Base-by-base conservation (phyloP, 306 rosid species). In the Crotalaria pallida region DNA sequence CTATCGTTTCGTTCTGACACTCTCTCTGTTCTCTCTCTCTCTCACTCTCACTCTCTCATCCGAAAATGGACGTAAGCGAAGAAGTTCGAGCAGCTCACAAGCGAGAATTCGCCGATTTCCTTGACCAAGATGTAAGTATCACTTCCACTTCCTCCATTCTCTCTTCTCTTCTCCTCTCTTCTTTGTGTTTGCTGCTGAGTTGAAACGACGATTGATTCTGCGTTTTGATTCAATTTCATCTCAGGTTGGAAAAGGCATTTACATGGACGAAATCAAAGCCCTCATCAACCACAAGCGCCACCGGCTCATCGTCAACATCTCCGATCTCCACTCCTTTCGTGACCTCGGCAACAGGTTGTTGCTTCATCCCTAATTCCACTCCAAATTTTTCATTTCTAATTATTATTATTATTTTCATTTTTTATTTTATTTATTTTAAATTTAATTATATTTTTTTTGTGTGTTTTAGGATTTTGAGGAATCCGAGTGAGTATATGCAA, bases 61-160 rank as follows among this genome's bases (percentile, higher is more conserved):
- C 33, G 12, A 68, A 62, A 77, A 94, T 95, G 99, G 99, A 95
- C 63, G 24, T 87, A 72, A 86, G 87, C 83, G 99, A 95, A 48
- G 99, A 91, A 77, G 84, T 86, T 23, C 80, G 97, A 80, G 96
- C 96, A 9, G 91, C 92, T 71, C 92, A 95, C 92, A 86, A 87
- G 85, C 96, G 99, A 53, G 99, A 91, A 56, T 86, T 95, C 67
- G 70, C 87, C 56, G 84, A 85, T 50, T 95, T 95, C 84, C 75
- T 95, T 34, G 99, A 95, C 45, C 95, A 91, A 72, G 92, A 88
- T 67, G 99, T 94, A 74, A 12, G 82, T n/a, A n/a, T n/a, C n/a
- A n/a, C n/a, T n/a, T n/a, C n/a, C 55, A 29, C 7, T 47, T 19
- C 22, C 13, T 31, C 13, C 12, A 22, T 7, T 26, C 26, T 36